Conservation (phyloP, 2,329 filamentous ascomycete genomes). For the Penicillium sp. region DNA sequence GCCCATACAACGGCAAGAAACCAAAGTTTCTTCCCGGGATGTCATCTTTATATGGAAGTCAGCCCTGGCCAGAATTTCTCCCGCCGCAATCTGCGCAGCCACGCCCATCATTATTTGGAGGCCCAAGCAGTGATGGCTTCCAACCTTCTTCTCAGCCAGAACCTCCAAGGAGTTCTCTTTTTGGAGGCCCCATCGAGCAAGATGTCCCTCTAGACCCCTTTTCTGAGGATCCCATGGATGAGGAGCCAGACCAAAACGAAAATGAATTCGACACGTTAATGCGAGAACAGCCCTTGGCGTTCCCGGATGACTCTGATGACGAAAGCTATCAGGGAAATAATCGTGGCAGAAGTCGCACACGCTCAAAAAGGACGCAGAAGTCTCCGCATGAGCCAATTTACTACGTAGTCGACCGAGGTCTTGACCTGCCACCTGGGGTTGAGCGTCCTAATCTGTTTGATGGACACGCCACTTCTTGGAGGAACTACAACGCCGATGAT, state of each 20-base stretch:
- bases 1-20: neutral
- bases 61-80: conserved; percentile 19
- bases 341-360: conserved; percentile 7
- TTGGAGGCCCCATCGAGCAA: conserved; percentile 28
- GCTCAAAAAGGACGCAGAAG: neutral
- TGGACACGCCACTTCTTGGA: conserved; percentile 69
- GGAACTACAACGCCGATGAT: conserved; percentile 86
- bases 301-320: conserved; percentile 24
- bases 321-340: conserved; percentile 24
- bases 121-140: conserved; percentile 24
- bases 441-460: conserved; percentile 56
- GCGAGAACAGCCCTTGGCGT: conserved; percentile 17
- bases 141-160: conserved; percentile 32
- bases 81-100: conserved; percentile 22
- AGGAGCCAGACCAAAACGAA: conserved; percentile 3
- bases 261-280: conserved; percentile 24
- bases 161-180: conserved; percentile 24
- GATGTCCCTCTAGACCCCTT: conserved; percentile 18
- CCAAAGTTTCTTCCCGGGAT: conserved; percentile 18
- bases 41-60: conserved; percentile 26
- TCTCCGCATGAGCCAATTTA: neutral
- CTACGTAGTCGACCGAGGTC: conserved; percentile 21
- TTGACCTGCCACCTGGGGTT: conserved; percentile 17
- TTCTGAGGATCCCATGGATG: conserved; percentile 7
- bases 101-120: conserved; percentile 19